Percentiles rank a stretch among this genome's conserved stretches.
phyloP scores from a whole-genome alignment of 208 protist species.

The Polymyxa betae region DNA sequence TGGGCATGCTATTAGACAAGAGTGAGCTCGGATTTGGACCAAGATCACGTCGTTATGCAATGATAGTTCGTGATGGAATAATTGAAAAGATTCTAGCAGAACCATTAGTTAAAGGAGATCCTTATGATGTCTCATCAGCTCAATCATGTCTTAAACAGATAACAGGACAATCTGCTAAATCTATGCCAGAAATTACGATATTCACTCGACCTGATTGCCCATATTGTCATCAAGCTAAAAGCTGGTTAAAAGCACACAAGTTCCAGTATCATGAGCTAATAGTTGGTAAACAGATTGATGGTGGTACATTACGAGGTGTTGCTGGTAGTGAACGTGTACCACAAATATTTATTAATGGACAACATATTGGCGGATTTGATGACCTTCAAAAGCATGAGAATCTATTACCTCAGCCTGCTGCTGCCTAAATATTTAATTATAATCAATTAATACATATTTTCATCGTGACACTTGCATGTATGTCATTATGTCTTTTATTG shows the following conservation, averaged over 20 bases:
- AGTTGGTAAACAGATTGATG: neutral
- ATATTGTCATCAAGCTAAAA: neutral
- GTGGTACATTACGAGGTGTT: neutral
- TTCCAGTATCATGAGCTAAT: neutral
- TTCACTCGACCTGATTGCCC: neutral
- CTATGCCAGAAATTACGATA: neutral
- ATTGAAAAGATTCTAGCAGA: constrained; percentile 55
- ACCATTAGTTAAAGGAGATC: neutral
- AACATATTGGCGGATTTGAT: constrained; percentile 41
- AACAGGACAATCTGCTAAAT: constrained; percentile 57
- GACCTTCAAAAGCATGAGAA: neutral
- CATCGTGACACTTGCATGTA: neutral
- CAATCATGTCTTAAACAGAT: constrained; percentile 26
- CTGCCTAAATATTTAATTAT: neutral
- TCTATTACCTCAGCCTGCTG: neutral
- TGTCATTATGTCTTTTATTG: neutral
- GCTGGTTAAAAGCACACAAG: neutral
- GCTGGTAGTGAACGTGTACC: neutral
- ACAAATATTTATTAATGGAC: constrained; percentile 28
- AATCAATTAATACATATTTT: neutral
- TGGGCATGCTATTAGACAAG: constrained; percentile 46
- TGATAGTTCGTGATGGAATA: constrained; percentile 55
- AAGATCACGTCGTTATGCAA: constrained; percentile 55
- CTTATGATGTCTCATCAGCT: constrained; percentile 24
- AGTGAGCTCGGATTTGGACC: constrained; percentile 43